These are phyloP conservation scores for Cladorrhinum sp. DNA, from an alignment of 2,329 filamentous ascomycete genomes.

Conservation along the genomic window DNA sequence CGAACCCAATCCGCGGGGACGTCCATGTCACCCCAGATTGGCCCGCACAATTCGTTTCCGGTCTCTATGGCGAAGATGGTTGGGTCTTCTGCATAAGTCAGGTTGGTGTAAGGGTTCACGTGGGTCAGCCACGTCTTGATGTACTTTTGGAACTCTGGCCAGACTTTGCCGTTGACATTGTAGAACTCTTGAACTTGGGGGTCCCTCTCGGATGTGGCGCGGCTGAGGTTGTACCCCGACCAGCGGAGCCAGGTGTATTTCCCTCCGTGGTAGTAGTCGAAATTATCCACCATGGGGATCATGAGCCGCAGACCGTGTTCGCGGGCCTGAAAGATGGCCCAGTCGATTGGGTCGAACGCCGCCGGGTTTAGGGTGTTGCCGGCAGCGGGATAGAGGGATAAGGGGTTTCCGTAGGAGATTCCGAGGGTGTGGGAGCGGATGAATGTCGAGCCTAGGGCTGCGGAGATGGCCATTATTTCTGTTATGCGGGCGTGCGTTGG, in stretches of 20 bases:
- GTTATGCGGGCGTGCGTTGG: conserved; percentile 44
- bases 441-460: conserved; percentile 43
- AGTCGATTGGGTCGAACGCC: conserved; percentile 46
- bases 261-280: conserved; percentile 50
- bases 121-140: conserved; percentile 44
- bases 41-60: conserved; percentile 46
- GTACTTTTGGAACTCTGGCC: conserved; percentile 43
- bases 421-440: conserved; percentile 46
- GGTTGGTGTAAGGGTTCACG: conserved; percentile 43
- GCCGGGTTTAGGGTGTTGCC: conserved; percentile 39
- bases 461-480: conserved; percentile 44
- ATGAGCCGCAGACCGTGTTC: conserved; percentile 43
- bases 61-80: conserved; percentile 50
- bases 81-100: conserved; percentile 47
- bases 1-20: conserved; percentile 42
- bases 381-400: conserved; percentile 41
- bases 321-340: conserved; percentile 42
- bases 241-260: conserved; percentile 49
- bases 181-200: conserved; percentile 45
- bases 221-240: conserved; percentile 42
- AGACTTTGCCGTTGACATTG: conserved; percentile 41
- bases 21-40: conserved; percentile 42
- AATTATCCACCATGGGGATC: conserved; percentile 46
- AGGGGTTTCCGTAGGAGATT: conserved; percentile 45
- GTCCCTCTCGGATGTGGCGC: conserved; percentile 34